phyloP scores from a whole-genome alignment of 208 protist species.

The Naegleria fowleri region DNA sequence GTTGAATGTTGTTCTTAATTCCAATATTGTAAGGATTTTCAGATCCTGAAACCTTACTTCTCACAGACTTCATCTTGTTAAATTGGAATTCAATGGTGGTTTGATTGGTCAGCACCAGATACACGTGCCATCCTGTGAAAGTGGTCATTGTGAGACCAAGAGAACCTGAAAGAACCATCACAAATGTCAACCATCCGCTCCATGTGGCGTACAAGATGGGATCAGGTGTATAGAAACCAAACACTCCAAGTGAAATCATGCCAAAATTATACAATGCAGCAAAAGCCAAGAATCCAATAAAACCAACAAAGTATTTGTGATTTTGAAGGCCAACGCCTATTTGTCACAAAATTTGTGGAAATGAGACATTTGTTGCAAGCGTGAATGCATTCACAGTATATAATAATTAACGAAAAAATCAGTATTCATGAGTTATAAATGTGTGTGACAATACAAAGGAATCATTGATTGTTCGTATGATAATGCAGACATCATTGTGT shows the following conservation, averaged over 20 bases:
- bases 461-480: too few species aligned
- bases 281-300: conserved; percentile 50
- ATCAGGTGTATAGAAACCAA: background rate
- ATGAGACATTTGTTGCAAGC: conserved; percentile 5
- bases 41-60: background rate
- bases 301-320: conserved; percentile 73
- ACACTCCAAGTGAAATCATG: background rate
- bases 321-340: conserved; percentile 65
- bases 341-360: too few species aligned
- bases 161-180: conserved; percentile 44
- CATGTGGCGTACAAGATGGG: background rate
- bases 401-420: too few species aligned
- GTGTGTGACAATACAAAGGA: too few species aligned
- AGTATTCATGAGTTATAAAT: too few species aligned
- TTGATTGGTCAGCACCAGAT: conserved; percentile 47
- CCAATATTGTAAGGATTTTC: conserved; percentile 24
- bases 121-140: conserved; percentile 47
- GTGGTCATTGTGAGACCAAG: conserved; percentile 38
- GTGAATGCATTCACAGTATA: too few species aligned
- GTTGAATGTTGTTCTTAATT: background rate
- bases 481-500: too few species aligned
- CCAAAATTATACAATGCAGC: conserved; percentile 15
- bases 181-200: background rate
- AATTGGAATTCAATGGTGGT: conserved; percentile 54
- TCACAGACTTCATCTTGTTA: conserved; percentile 27